Conservation (phyloP, 23 red algal species). For the Chondrus crispus region DNA sequence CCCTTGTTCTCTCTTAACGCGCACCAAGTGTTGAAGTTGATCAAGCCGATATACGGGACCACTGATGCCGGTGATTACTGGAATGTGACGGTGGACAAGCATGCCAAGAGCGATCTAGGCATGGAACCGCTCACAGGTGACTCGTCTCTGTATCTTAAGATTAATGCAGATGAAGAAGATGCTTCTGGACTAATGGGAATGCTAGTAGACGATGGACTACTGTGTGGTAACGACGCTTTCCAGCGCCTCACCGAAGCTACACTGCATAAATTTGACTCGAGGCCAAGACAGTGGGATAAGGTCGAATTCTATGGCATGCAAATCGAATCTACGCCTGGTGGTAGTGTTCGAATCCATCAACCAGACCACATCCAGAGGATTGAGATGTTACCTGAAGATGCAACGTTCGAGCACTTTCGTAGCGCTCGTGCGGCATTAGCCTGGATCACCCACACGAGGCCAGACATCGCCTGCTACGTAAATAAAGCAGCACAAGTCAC, state of each 20-base stretch:
- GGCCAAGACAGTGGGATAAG: background rate
- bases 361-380: too few relatives aligned
- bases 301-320: constrained; percentile 9
- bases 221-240: background rate
- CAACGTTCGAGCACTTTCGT: background rate
- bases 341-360: too few relatives aligned
- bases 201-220: background rate
- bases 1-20: background rate
- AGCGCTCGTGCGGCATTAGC: background rate
- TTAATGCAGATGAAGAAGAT: background rate
- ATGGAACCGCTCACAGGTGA: background rate
- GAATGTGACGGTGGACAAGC: background rate
- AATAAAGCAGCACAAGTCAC: constrained; percentile 27
- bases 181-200: background rate
- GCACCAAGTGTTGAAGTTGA: background rate
- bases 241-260: background rate
- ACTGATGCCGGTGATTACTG: background rate
- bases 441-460: constrained; percentile 36
- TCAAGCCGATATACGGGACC: background rate
- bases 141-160: background rate
- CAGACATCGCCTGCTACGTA: constrained; percentile 18
- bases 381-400: background rate
- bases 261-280: background rate
- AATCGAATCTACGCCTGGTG: too few relatives aligned
- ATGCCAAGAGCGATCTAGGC: background rate